Evolutionary conservation across 257 asterid species (phyloP).

Genomic region (Knoxia roxburghii): DNA sequence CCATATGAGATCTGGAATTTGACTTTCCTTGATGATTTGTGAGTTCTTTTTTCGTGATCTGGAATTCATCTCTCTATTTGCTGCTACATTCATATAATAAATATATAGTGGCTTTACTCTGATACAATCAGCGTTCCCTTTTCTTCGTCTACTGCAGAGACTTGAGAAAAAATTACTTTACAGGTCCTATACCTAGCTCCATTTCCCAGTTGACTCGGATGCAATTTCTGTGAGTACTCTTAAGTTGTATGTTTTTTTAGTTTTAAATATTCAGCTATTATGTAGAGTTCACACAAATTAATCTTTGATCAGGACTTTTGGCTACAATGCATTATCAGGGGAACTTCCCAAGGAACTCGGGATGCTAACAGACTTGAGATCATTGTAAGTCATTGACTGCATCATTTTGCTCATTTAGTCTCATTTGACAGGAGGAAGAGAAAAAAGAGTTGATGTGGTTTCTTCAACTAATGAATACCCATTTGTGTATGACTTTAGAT

Average conservation of each 20-base stretch:
- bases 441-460: neutral
- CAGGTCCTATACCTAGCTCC: slow-evolving; percentile 55
- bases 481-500: neutral
- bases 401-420: neutral
- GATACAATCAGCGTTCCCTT: neutral
- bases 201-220: slow-evolving; percentile 50
- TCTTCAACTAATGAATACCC: neutral
- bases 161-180: slow-evolving; percentile 51
- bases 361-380: slow-evolving; percentile 43
- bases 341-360: slow-evolving; percentile 70
- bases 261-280: neutral
- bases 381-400: slow-evolving; percentile 39
- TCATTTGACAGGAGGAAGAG: neutral
- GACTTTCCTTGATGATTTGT: slow-evolving; percentile 14
- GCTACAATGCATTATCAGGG: slow-evolving; percentile 63
- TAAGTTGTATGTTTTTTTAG: neutral
- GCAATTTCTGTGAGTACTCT: slow-evolving; percentile 55
- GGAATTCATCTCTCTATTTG: neutral
- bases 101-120: neutral
- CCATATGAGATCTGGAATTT: slow-evolving; percentile 8
- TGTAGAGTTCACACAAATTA: neutral
- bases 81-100: too few relatives aligned
- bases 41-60: neutral
- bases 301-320: slow-evolving; percentile 34
- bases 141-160: slow-evolving; percentile 35